Percentiles rank a stretch among this genome's conserved stretches.
phyloP scores from a whole-genome alignment of 73 alveolate species.

The Paraurostyla sp. region DNA sequence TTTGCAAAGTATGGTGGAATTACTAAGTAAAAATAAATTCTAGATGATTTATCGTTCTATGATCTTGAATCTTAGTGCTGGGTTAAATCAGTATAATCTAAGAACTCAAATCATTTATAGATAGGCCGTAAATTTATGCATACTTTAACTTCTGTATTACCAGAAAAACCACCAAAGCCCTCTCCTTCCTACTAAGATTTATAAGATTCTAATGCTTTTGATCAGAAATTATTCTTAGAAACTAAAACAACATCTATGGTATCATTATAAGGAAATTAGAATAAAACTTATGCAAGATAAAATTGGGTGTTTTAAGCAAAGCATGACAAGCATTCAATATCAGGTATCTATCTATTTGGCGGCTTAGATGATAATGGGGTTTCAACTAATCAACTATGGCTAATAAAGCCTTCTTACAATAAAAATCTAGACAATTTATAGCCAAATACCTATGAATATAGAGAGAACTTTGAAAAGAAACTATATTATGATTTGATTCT shows the following conservation, averaged over 20 bases:
- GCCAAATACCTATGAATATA: slow-evolving; percentile 7
- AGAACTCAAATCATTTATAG: not conserved
- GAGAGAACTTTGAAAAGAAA: slow-evolving; percentile 56
- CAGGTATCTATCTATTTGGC: slow-evolving; percentile 35
- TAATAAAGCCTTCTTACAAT: slow-evolving; percentile 12
- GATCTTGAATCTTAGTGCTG: slow-evolving; percentile 21
- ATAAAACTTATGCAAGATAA: slow-evolving; percentile 15
- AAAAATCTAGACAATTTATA: slow-evolving; percentile 24
- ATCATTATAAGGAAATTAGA: not conserved
- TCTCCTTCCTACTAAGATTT: not conserved
- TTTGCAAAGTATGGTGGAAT: slow-evolving; percentile 47
- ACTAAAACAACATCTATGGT: not conserved
- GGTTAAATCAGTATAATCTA: slow-evolving; percentile 23
- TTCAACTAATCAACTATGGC: slow-evolving; percentile 25
- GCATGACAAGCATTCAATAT: not conserved
- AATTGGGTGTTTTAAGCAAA: not conserved
- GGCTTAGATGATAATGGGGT: slow-evolving; percentile 11
- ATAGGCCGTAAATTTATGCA: slow-evolving; percentile 44
- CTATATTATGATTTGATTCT: not conserved
- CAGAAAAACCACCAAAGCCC: not conserved
- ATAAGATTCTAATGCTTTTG: not conserved
- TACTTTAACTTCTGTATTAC: slow-evolving; percentile 20
- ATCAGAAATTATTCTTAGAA: not conserved
- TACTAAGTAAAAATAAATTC: not conserved
- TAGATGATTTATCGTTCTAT: not conserved